Conservation (phyloP, 1,284 basidiomycete genomes). For the Waitea zeae region DNA sequence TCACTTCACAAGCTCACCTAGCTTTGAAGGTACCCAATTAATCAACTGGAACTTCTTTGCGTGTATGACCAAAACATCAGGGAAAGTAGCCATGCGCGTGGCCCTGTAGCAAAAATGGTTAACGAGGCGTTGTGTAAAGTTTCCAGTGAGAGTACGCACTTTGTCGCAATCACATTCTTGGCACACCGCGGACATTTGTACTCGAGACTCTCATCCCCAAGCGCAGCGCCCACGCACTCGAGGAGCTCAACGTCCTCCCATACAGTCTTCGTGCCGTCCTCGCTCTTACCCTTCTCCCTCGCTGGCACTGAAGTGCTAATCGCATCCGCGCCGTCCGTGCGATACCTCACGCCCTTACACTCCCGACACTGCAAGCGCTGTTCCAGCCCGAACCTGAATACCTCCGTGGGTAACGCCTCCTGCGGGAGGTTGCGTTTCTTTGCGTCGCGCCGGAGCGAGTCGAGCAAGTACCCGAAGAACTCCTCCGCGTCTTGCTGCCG, state of each 20-base stretch:
- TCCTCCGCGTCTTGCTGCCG: conserved; percentile 95
- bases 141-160: conserved; percentile 23
- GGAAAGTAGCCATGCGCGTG: conserved; percentile 73
- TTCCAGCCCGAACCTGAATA: conserved; percentile 75
- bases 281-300: conserved; percentile 29
- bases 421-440: conserved; percentile 6
- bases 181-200: conserved; percentile 48
- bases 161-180: conserved; percentile 47
- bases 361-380: conserved; percentile 72
- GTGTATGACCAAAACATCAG: conserved; percentile 78
- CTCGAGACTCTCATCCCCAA: conserved; percentile 55
- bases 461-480: conserved; percentile 76
- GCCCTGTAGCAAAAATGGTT: conserved; percentile 29
- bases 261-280: conserved; percentile 39
- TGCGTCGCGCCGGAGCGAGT: conserved; percentile 47
- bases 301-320: conserved; percentile 72
- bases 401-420: conserved; percentile 45
- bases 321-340: conserved; percentile 63
- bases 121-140: not conserved
- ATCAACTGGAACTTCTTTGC: conserved; percentile 92
- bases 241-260: conserved; percentile 60
- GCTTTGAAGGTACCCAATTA: conserved; percentile 94
- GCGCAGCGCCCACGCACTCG: conserved; percentile 52
- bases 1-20: conserved; percentile 65
- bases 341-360: conserved; percentile 83